Base-by-base conservation (phyloP, 164 flowering plant genomes). In the Buxus sempervirens region DNA sequence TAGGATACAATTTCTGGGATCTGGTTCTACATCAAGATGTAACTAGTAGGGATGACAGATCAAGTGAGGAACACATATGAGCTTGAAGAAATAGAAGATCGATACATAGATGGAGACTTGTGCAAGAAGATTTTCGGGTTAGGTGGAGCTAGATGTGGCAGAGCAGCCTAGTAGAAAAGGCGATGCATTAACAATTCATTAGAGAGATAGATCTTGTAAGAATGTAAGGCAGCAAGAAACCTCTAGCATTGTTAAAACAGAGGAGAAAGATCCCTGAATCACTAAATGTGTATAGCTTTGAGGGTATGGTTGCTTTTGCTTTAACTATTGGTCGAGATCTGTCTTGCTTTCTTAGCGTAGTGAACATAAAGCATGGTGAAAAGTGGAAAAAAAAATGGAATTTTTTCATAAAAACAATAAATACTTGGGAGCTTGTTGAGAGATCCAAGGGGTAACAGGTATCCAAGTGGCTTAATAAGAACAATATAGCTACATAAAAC, bases 1-100 rank as follows among this genome's bases (percentile, higher is more conserved):
- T 59, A 20, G 70, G 64, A 0, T 67, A 60, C 16, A 68, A 27
- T 22, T n/a, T 68, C 0, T 60, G 63, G 64, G 32, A 49, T 25
- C 42, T 25, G 0, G 27, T 13, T 4, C 23, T 19, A 0, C 54
- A 56, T 12, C 41, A 51, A 36, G 0, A 22, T 5, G 25, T 67
- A 2, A 15, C 58, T 6, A 67, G 63, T 9, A 58, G 38, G 16
- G 36, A 58, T 58, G 65, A 53, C 41, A 59, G 53, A 5, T n/a
- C 36, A 21, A 22, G 28, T 36, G 45, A 49, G 14, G 65, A 54
- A 20, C 19, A 53, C 7, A 53, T 53, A 21, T n/a, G n/a, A n/a
- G n/a, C n/a, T 5, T 53, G 22, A 53, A 53, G 20, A 13, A 16
- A 19, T 21, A 32, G 38, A 8, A 53, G 7, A 21, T 19, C 7